Percentiles rank a stretch among this genome's conserved stretches.
Conservation (phyloP, 1,284 basidiomycete genomes). For the Takashimella tepidaria region DNA sequence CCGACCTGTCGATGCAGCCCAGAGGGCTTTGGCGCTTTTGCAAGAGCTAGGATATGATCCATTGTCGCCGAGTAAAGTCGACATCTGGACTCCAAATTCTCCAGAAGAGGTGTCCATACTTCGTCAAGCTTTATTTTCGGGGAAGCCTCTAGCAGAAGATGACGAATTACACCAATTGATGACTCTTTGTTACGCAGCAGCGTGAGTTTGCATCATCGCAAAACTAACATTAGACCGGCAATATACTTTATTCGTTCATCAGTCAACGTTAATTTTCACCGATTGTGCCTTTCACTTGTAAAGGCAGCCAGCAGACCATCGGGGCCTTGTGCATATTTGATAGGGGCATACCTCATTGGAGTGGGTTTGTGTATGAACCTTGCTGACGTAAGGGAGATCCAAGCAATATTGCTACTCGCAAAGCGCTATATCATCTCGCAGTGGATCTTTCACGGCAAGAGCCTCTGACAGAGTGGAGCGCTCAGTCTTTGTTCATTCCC, state of each 20-base stretch:
- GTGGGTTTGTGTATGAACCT: not conserved
- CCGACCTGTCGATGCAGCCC: conserved; percentile 10
- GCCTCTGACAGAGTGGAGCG: conserved; percentile 5
- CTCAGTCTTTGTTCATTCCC: conserved; percentile 5
- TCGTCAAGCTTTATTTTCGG: not conserved
- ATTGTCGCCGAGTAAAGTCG: conserved; percentile 4
- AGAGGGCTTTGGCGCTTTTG: conserved; percentile 11
- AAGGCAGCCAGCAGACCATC: conserved; percentile 4
- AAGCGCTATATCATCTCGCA: conserved; percentile 1
- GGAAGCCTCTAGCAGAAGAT: conserved; percentile 7
- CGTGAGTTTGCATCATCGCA: not conserved
- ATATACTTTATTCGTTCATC: not conserved
- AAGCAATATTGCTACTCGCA: conserved; percentile 3
- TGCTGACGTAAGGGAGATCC: not conserved
- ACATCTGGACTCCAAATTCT: conserved; percentile 10
- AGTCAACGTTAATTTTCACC: conserved; percentile 10
- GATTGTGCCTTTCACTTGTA: conserved; percentile 19
- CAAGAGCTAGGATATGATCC: conserved; percentile 24
- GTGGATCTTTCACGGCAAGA: conserved; percentile 1
- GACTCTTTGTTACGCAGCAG: conserved; percentile 6
- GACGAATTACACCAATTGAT: conserved; percentile 17
- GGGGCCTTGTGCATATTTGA: not conserved
- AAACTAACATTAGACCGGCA: not conserved
- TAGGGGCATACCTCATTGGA: not conserved
- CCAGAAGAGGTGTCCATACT: conserved; percentile 16